Evolutionary conservation across 441 rosid species (phyloP).

Genomic region (Populus hybrid): DNA sequence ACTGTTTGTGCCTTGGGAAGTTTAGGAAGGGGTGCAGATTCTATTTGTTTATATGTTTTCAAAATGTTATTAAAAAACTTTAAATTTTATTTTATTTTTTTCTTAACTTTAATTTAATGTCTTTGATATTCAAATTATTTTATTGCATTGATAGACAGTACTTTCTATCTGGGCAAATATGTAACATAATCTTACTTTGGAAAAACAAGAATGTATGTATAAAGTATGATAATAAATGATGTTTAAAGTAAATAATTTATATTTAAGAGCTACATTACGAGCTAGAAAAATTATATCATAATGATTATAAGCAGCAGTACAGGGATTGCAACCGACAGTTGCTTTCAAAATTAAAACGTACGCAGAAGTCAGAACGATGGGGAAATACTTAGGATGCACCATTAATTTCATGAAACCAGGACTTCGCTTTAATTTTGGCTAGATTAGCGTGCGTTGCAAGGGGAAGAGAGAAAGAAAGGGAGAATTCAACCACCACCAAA

Average conservation of each 20-base stretch:
- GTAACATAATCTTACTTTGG: background rate
- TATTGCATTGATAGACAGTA: background rate
- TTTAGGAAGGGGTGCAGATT: constrained; percentile 52
- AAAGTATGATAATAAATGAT: background rate
- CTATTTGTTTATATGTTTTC: too few relatives aligned
- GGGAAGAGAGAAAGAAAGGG: too few relatives aligned
- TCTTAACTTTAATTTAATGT: too few relatives aligned
- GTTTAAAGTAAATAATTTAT: background rate
- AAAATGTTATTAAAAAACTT: too few relatives aligned
- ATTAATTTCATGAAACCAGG: constrained; percentile 33
- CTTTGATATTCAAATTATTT: too few relatives aligned
- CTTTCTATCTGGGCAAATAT: background rate
- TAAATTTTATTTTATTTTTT: too few relatives aligned
- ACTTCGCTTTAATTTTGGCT: too few relatives aligned
- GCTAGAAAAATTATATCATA: too few relatives aligned
- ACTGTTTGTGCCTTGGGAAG: constrained; percentile 86
- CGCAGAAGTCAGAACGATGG: constrained; percentile 64
- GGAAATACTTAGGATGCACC: constrained; percentile 59
- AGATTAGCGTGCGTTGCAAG: too few relatives aligned
- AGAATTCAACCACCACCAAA: too few relatives aligned
- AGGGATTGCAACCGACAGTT: background rate
- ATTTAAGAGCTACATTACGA: background rate
- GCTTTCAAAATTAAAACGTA: constrained; percentile 40
- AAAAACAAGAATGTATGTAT: background rate
- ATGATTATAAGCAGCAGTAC: background rate